A percentile compares a stretch with the other conserved stretches of the same genome.
Conservation (phyloP, 345 rosid genomes). For the Citrus reticulata region DNA sequence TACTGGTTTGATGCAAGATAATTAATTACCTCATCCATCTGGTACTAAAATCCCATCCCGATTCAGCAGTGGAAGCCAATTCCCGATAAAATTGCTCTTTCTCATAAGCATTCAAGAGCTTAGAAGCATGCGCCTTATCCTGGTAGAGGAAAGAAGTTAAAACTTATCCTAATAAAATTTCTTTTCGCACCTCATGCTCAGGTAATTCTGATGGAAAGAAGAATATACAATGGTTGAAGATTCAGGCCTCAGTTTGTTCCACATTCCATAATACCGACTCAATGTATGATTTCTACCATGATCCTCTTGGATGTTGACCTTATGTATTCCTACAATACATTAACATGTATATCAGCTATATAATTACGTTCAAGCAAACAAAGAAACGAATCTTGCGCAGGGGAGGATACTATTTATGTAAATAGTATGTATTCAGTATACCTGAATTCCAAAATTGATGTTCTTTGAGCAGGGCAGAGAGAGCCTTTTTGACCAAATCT, state of each 20-base stretch:
- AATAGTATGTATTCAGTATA: conserved; percentile 1
- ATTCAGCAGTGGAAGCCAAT: conserved; percentile 82
- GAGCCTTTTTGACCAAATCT: conserved; percentile 46
- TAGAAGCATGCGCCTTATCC: conserved; percentile 68
- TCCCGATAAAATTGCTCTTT: conserved; percentile 65
- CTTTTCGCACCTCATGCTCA: not conserved
- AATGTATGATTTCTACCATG: conserved; percentile 43
- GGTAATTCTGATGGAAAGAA: conserved; percentile 9
- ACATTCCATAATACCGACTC: conserved; percentile 83
- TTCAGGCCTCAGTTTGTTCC: conserved; percentile 94
- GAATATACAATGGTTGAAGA: conserved; percentile 50
- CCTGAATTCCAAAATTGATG: conserved; percentile 81
- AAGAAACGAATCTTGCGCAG: not conserved
- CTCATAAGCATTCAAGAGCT: conserved; percentile 39
- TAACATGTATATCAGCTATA: not conserved
- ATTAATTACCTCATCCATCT: conserved; percentile 88
- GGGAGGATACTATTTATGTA: not conserved
- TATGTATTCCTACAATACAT: conserved; percentile 53
- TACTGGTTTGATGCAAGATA: not conserved
- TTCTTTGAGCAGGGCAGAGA: conserved; percentile 75
- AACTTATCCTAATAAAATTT: not conserved
- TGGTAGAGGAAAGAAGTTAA: conserved; percentile 23
- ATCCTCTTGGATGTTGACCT: conserved; percentile 50
- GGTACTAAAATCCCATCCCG: conserved; percentile 91
- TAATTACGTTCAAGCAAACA: conserved; percentile 1